phyloP scores from a whole-genome alignment of 192 early-diverging fungal genomes.

The Pecoramyces ruminantium region DNA sequence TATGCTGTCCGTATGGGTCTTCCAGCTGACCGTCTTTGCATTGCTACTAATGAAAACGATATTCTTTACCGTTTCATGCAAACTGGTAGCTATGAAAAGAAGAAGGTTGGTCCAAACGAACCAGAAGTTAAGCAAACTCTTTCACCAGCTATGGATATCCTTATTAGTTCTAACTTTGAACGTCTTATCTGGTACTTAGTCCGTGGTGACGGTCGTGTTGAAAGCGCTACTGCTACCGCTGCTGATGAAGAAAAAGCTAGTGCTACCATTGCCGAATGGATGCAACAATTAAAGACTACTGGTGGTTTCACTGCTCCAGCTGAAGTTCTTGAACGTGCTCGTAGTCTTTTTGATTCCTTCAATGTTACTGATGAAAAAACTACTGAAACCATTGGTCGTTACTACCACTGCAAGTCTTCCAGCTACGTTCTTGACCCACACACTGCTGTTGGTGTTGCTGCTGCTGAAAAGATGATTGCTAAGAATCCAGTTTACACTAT shows the following conservation, averaged over 20 bases:
- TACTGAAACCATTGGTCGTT: constrained; percentile 49
- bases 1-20: constrained; percentile 84
- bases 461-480: constrained; percentile 36
- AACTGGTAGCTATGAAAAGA: constrained; percentile 69
- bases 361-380: constrained; percentile 59
- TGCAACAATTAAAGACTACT: constrained; percentile 51
- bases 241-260: constrained; percentile 31
- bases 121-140: constrained; percentile 45
- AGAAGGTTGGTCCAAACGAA: constrained; percentile 12
- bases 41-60: constrained; percentile 97
- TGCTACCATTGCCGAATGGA: constrained; percentile 46
- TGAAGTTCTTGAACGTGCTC: constrained; percentile 42
- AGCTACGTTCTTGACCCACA: constrained; percentile 84
- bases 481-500: constrained; percentile 8
- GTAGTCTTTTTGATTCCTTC: constrained; percentile 53
- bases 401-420: constrained; percentile 22
- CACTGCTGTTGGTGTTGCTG: constrained; percentile 83
- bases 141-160: constrained; percentile 95
- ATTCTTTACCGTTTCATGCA: constrained; percentile 89
- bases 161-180: constrained; percentile 94
- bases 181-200: constrained; percentile 82
- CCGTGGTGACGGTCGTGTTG: constrained; percentile 9
- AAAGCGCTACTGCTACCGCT: constrained; percentile 1
- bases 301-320: constrained; percentile 55
- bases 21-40: constrained; percentile 57